Evolutionary conservation across 1,284 basidiomycete genomes (phyloP).

Genomic region (Cryptococcus wingfieldii): DNA sequence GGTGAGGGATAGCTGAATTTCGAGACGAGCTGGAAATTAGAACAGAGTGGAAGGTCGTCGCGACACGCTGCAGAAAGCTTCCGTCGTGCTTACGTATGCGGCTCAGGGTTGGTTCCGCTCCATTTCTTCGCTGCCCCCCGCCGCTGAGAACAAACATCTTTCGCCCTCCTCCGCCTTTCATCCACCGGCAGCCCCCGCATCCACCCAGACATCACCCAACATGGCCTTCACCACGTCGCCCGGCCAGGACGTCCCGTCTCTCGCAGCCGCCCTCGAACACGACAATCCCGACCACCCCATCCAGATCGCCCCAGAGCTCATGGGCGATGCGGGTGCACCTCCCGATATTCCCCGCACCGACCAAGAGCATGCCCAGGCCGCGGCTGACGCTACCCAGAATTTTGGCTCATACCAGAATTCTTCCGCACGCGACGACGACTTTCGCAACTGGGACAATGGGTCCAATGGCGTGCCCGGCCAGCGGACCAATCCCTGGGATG

Average conservation of each 20-base stretch:
- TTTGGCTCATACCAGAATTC: conserved; percentile 14
- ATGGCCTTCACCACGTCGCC: conserved; percentile 5
- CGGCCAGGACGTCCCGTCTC: conserved; percentile 6
- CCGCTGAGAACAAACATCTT: too few species aligned
- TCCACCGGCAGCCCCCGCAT: neutral
- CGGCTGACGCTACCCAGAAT: conserved; percentile 1
- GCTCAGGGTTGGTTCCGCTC: too few species aligned
- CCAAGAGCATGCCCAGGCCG: neutral
- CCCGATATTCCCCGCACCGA: conserved; percentile 7
- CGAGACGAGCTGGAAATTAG: too few species aligned
- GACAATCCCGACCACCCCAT: conserved; percentile 5
- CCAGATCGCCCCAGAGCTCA: conserved; percentile 22
- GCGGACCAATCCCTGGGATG: conserved; percentile 20
- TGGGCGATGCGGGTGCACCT: conserved; percentile 17
- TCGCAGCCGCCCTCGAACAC: conserved; percentile 12
- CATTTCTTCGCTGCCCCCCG: too few species aligned
- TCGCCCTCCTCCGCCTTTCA: neutral
- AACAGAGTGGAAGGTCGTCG: too few species aligned
- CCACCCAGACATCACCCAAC: conserved; percentile 3
- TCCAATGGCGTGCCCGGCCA: neutral
- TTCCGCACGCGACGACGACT: conserved; percentile 13
- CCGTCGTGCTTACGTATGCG: too few species aligned
- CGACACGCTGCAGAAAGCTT: too few species aligned
- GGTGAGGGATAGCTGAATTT: neutral
- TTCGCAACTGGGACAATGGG: conserved; percentile 2